These are phyloP conservation scores for Coemansia sp. DNA, from an alignment of 192 early-diverging fungal species.

Conservation along the genomic window DNA sequence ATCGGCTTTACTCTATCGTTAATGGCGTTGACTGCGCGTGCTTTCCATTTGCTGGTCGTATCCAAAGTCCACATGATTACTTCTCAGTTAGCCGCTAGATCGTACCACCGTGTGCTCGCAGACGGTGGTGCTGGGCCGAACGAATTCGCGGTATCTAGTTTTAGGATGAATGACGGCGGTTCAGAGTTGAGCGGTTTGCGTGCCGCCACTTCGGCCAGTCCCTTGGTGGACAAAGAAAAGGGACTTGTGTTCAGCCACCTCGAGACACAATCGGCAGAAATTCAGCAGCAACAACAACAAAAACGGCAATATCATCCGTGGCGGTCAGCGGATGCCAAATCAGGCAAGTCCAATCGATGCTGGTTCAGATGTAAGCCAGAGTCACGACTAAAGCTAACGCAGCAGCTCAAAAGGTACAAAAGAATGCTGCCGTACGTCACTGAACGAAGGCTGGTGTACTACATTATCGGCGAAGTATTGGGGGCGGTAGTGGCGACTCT, in stretches of 20 bases:
- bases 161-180: conserved; percentile 1
- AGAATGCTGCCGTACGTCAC: conserved; percentile 26
- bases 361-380: conserved; percentile 9
- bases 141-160: not conserved
- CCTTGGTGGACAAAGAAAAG: conserved; percentile 5
- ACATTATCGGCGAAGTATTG: not conserved
- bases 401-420: conserved; percentile 29
- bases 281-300: not conserved
- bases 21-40: conserved; percentile 37
- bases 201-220: not conserved
- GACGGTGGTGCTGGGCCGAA: not conserved
- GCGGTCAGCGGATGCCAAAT: not conserved
- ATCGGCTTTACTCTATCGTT: conserved; percentile 36
- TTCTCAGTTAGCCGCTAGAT: conserved; percentile 11
- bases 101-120: not conserved
- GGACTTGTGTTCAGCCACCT: not conserved
- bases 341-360: not conserved
- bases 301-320: not conserved
- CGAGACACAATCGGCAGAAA: not conserved
- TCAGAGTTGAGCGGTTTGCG: not conserved
- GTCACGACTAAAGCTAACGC: conserved; percentile 9
- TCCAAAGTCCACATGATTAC: conserved; percentile 34
- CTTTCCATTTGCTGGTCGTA: conserved; percentile 32
- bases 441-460: conserved; percentile 29
- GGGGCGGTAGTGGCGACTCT: conserved; percentile 12